Conservation (phyloP, 306 rosid species). For the Cotoneaster glaucophyllus region DNA sequence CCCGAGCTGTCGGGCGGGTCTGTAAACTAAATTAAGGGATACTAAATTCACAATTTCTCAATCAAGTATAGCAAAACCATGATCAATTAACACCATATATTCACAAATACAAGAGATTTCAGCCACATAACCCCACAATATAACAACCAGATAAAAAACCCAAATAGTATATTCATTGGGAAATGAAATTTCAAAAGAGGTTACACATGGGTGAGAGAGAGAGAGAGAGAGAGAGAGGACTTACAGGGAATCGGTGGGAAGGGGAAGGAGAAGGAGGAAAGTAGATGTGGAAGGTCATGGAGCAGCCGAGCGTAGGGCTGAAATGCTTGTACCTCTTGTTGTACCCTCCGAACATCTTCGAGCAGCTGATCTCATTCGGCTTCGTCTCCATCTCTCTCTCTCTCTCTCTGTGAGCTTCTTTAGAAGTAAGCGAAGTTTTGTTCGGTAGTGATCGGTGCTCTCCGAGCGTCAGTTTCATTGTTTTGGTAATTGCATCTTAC, state of each 20-base stretch:
- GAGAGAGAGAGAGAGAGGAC: conserved; percentile 2
- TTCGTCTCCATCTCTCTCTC: conserved; percentile 35
- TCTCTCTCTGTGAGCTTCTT: not conserved
- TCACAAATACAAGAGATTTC: not conserved
- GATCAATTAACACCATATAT: not conserved
- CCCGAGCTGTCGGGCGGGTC: too few species aligned
- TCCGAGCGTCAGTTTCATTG: too few species aligned
- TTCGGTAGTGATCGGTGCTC: too few species aligned
- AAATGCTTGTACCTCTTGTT: conserved; percentile 79
- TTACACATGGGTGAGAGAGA: not conserved
- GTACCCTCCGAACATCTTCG: conserved; percentile 83
- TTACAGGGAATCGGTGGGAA: conserved; percentile 70
- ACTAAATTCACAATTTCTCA: not conserved
- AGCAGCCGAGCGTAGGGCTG: conserved; percentile 81
- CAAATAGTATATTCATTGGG: not conserved
- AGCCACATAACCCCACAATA: not conserved
- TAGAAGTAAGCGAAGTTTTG: too few species aligned
- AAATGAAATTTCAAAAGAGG: not conserved
- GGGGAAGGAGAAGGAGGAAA: conserved; percentile 67
- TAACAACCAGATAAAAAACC: not conserved
- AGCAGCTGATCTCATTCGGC: conserved; percentile 57
- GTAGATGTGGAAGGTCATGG: conserved; percentile 81
- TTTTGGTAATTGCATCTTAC: too few species aligned
- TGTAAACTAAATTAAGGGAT: not conserved
- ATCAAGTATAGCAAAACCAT: not conserved